Base-by-base conservation (phyloP, 176 grass and related monocot genomes). In the Zizania latifolia region DNA sequence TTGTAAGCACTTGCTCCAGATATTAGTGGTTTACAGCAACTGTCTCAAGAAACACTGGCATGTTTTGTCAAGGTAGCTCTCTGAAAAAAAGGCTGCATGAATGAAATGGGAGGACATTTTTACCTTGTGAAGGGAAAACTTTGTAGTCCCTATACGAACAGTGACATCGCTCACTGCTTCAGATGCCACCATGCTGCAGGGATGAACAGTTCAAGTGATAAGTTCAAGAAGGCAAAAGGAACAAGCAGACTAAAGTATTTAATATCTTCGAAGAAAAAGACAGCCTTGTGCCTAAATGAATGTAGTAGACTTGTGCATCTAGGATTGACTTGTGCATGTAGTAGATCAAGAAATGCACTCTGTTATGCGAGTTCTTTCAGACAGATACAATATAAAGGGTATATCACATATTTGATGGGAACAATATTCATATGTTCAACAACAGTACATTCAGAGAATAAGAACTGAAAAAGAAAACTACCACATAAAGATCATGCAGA, bases 81-180 rank as follows among this genome's bases (percentile, higher is more conserved):
- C 10, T 22, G 48, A 55, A 10, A 12, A 12, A 56, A 62, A 22
- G 9, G 9, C 10, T 28, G 5, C 4, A 81, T 17, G 36, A 72
- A 76, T 63, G 24, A 38, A 72, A 48, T 63, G 68, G 34, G 31
- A 26, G 64, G 59, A 73, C n/a, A 48, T 32, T 31, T 38, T 64
- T 88, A 98, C 95, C 91, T 94, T 94, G 89, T 98, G 95, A 68
- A 98, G 86, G 84, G 88, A 81, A 57, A 98, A 98, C 80, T 86
- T 92, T 32, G 88, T 84, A 35, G 75, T 85, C 39, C 91, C 95
- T 64, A 98, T 78, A 36, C 72, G 84, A 80, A 99, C 74, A 69
- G 83, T 82, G 66, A 99, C 74, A 80, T 99, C 91, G 37, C 81
- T 87, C 55, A 86, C 84, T 59, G 92, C 68, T 71, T 99, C 95